Base-by-base conservation (phyloP, 495 filamentous ascomycete species). In the Penicillium coprophilum region DNA sequence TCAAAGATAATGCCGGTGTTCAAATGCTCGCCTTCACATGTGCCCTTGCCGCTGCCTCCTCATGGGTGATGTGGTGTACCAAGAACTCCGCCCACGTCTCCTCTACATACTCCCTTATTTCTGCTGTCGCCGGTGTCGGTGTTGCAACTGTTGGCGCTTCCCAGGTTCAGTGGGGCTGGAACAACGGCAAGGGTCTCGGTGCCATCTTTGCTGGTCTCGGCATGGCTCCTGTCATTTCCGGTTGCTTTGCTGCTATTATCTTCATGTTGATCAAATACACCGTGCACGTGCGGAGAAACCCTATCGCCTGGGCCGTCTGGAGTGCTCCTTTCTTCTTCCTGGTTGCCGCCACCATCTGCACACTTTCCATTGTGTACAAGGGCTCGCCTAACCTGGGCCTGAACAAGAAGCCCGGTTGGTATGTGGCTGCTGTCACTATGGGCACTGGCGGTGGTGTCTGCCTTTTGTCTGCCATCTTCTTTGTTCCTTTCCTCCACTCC, bases 281-380 rank as follows among this genome's bases (percentile, higher is more conserved):
- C 24, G 82, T 87, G 13, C 82, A 82, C 60, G 61, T 80, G 53
- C 81, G 82, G 59, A 77, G 67, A 63, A 82, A 83, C 60, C 81
- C 83, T 3, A 71, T 83, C 15, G 75, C 70, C 3, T 82, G 77
- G 78, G 80, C 82, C 41, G 72, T 87, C 41, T 84, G 76, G 66
- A 80, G 75, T 50, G 75, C 80, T 4, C 83, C 83, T 6, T 77
- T 82, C 66, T 86, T 76, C 68, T 85, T 82, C 71, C 75, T 84
- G 45, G 71, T 85, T 51, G 81, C 81, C 32, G 77, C 71, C 21
- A 84, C 79, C 27, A 71, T 86, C 31, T 81, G 80, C 61, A 81
- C 82, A 3, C 69, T 87, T 1, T 84, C 80, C 19, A 83, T 87
- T 57, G 83, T 86, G 54, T 85, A 84, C 76, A 85, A 85, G 72